These are phyloP conservation scores for Cryptococcus sp. DNA, from an alignment of 1,284 basidiomycete genomes.

Conservation along the genomic window DNA sequence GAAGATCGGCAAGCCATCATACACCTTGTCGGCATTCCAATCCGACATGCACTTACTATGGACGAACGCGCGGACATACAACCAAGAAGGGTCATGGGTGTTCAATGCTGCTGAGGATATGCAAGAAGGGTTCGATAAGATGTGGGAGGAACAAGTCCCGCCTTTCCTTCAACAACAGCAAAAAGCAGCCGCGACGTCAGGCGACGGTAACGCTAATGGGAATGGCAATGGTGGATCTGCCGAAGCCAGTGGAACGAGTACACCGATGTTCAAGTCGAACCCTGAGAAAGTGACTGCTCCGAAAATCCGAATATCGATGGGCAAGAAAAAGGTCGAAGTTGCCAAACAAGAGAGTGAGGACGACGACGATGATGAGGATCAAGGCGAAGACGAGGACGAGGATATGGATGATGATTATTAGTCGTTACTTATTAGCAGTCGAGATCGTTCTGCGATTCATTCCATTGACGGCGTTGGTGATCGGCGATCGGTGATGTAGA, in stretches of 20 bases:
- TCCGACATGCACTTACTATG: constrained; percentile 88
- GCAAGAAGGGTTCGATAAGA: constrained; percentile 76
- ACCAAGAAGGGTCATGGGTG: constrained; percentile 72
- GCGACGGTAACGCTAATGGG: constrained; percentile 1
- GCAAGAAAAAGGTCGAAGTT: constrained; percentile 25
- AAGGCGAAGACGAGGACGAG: constrained; percentile 17
- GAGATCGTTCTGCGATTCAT: neutral
- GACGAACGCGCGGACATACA: constrained; percentile 86
- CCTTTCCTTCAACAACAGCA: constrained; percentile 11
- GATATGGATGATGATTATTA: constrained; percentile 20
- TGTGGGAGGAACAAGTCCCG: constrained; percentile 47
- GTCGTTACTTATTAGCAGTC: constrained; percentile 7
- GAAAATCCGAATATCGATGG: constrained; percentile 48
- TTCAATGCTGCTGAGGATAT: constrained; percentile 91
- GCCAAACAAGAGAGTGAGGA: constrained; percentile 23
- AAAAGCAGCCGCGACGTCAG: neutral
- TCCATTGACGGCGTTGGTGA: no score
- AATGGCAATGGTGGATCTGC: constrained; percentile 15
- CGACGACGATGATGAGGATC: constrained; percentile 30
- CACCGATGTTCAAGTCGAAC: constrained; percentile 47
- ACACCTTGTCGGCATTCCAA: constrained; percentile 70
- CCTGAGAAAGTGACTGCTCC: constrained; percentile 26
- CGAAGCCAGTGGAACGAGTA: constrained; percentile 41
- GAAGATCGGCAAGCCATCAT: constrained; percentile 74
- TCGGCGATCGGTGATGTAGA: no score